Base-by-base conservation (phyloP, 2,329 filamentous ascomycete species). In the Emergomyces orientalis region DNA sequence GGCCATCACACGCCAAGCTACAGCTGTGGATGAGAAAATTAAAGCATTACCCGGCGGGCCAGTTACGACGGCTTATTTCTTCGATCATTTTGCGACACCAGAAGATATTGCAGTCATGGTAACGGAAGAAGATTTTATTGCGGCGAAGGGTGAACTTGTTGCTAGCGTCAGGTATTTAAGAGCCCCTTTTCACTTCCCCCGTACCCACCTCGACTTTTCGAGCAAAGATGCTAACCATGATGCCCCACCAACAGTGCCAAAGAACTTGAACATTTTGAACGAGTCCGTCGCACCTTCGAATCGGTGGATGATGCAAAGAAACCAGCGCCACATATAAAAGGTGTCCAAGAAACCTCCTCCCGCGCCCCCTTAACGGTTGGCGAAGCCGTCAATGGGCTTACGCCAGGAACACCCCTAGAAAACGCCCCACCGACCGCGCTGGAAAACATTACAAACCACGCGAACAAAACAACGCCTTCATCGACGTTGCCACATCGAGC, bases 61-160 rank as follows among this genome's bases (percentile, higher is more conserved):
- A 5, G 84, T 97, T 66, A 89, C 89, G 1, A 95, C 93, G 1
- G 93, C 92, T 0, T 92, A 94, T 76, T 99, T 92, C 78, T 99
- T 99, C 73, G 94, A 99, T 72, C 93, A 97, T 76, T 81, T 90
- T 67, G 91, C 93, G 17, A 90, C 85, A 0, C 82, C 87, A 13
- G 88, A 90, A 56, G 94, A 99, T 71, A 85, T 93, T 1, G 84
- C 88, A 32, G 93, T 99, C 67, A 86, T 90, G 77, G 94, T 99
- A 34, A 89, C 86, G 0, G 93, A 97, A 74, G 84, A 88, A 58
- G 94, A 99, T 75, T 99, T 99, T 72, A 73, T 88, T 27, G 84
- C 84, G 32, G 94, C 94, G 0, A 86, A 93, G 70, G 79, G 80
- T 52, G 94, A 97, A 77, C 82, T 99, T 49, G 87, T 97, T n/a